A percentile compares a stretch with the other conserved stretches of the same genome.
phyloP scores from a whole-genome alignment of 371 early-diverging fungal genomes.

The Apophysomyces trapeziformis region DNA sequence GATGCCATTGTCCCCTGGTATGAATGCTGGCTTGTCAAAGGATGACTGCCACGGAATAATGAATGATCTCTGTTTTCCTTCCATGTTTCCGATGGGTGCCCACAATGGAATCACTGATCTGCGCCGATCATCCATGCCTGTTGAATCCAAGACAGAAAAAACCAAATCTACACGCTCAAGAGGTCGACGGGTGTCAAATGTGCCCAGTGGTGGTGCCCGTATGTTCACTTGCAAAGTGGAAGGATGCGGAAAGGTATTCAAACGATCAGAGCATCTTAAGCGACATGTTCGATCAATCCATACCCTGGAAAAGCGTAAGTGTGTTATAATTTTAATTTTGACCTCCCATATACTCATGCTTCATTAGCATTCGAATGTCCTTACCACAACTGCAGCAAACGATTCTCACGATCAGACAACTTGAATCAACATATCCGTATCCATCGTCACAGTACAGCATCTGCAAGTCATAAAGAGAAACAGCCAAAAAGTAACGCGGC shows the following conservation, averaged over 20 bases:
- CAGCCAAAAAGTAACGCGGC: conserved; percentile 18
- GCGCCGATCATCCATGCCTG: conserved; percentile 1
- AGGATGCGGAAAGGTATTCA: conserved; percentile 68
- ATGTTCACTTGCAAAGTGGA: conserved; percentile 57
- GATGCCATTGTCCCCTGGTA: conserved; percentile 17
- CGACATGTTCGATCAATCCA: conserved; percentile 71
- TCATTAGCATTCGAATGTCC: conserved; percentile 65
- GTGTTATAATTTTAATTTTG: not conserved
- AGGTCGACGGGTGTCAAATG: conserved; percentile 61
- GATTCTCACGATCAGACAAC: conserved; percentile 86
- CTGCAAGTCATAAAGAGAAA: conserved; percentile 19
- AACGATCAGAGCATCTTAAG: conserved; percentile 69
- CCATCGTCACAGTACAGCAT: conserved; percentile 53
- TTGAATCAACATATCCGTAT: conserved; percentile 75
- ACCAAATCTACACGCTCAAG: conserved; percentile 51
- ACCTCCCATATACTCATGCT: not conserved
- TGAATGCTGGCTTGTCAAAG: conserved; percentile 16
- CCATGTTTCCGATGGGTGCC: conserved; percentile 14
- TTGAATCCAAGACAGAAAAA: conserved; percentile 14
- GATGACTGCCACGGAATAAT: conserved; percentile 10
- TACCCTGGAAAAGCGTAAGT: conserved; percentile 68
- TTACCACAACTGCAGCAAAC: conserved; percentile 74
- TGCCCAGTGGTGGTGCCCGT: conserved; percentile 44
- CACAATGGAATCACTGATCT: conserved; percentile 6
- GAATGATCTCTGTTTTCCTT: conserved; percentile 13